Conservation (phyloP, 768 basidiomycete genomes). For the Candolleomyces aberdarensis region DNA sequence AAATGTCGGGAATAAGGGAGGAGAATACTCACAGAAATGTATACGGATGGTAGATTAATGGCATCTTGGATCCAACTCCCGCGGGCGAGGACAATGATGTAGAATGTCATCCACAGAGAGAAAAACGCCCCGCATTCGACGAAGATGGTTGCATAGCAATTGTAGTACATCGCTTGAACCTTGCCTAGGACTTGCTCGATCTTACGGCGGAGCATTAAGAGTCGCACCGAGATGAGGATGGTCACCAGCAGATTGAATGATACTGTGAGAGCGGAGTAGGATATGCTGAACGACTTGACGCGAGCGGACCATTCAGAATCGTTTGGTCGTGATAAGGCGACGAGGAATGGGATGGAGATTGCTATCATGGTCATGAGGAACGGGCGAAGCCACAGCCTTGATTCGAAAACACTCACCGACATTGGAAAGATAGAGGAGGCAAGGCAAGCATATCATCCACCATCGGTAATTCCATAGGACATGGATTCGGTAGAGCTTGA, state of each 20-base stretch:
- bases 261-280: conserved; percentile 27
- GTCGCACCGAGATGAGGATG: conserved; percentile 24
- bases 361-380: conserved; percentile 16
- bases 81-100: conserved; percentile 23
- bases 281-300: conserved; percentile 15
- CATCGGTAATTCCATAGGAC: conserved; percentile 29
- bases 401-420: conserved; percentile 22
- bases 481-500: background rate
- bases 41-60: conserved; percentile 29
- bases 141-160: conserved; percentile 29
- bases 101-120: conserved; percentile 30
- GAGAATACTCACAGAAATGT: conserved; percentile 25
- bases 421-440: conserved; percentile 28
- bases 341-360: conserved; percentile 31
- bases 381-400: background rate
- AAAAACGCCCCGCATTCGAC: conserved; percentile 40
- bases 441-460: conserved; percentile 24
- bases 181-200: conserved; percentile 32
- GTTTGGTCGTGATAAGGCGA: conserved; percentile 19
- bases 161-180: conserved; percentile 36
- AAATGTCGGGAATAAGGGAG: background rate
- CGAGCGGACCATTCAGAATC: conserved; percentile 12
- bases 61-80: conserved; percentile 24
- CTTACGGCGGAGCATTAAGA: conserved; percentile 29
- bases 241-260: conserved; percentile 30